A percentile compares a stretch with the other conserved stretches of the same genome.
Conservation (phyloP, 2,329 filamentous ascomycete genomes). For the Atkinsonella texensis region DNA sequence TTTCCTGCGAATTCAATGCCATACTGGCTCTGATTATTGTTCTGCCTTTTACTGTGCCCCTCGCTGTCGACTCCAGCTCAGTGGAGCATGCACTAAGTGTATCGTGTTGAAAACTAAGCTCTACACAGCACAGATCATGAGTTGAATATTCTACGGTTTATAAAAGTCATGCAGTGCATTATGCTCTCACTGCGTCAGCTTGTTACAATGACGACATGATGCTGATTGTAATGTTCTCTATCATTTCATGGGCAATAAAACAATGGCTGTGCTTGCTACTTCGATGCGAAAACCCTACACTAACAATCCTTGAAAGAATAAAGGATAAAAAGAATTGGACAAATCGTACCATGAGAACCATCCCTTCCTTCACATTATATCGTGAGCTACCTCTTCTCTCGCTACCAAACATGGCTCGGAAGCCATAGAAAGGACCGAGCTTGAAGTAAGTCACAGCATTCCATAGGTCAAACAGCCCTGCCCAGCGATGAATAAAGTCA, state of each 20-base stretch:
- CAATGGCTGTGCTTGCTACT: slow-evolving; percentile 2
- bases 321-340: neutral
- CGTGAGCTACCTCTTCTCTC: neutral
- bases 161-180: too few relatives aligned
- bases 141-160: too few relatives aligned
- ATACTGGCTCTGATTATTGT: too few relatives aligned
- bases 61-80: too few relatives aligned
- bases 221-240: neutral
- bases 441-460: slow-evolving; percentile 15
- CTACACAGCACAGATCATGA: too few relatives aligned
- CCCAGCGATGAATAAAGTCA: slow-evolving; percentile 10
- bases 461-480: slow-evolving; percentile 19
- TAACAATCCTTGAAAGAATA: neutral
- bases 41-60: too few relatives aligned
- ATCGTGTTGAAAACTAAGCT: too few relatives aligned
- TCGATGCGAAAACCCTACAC: neutral
- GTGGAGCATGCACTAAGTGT: too few relatives aligned
- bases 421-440: slow-evolving; percentile 5
- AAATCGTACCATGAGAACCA: neutral
- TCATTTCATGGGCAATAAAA: neutral
- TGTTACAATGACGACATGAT: neutral
- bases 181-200: too few relatives aligned
- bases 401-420: neutral
- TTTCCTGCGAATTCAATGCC: too few relatives aligned
- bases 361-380: neutral